Evolutionary conservation across 2,329 filamentous ascomycete genomes (phyloP), one percentile per base, ranked within the genome.

Genomic region (Ceratocystis destructans): DNA sequence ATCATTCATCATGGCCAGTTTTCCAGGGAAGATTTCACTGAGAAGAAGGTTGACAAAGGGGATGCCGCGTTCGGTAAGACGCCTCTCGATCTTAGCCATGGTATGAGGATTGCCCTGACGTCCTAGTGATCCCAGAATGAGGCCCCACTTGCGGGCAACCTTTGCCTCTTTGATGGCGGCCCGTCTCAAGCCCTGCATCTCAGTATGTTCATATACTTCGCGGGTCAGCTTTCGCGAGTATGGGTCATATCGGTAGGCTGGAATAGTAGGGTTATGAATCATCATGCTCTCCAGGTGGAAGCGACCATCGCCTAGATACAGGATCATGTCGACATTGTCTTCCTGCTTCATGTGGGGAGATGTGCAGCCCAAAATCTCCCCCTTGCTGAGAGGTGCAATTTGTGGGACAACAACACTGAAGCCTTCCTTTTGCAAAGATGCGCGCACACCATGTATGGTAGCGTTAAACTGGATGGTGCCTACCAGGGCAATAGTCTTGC

Each of bases 391-490:
- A 0, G 94, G 95, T 44, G 89, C 86, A 70, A 96, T 96, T 75
- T 99, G 94, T 0, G 94, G 94, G 41, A 97, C 87, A 28, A 96
- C 74, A 44, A 97, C 83, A 67, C 82, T 84, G 79, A 93, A 96
- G 17, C 94, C 94, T 15, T 90, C 89, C 55, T 83, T 85, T 71
- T 96, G 89, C 5, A 99, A 83, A 17, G 85, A 82, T 37, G 86
- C 82, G 69, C 86, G 85, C 15, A 96, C 85, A 17, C 89, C 90
- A 76, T 99, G 94, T 41, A 99, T 87, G 0, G 94, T 96, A 45
- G 92, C 90, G 76, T 99, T 99, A 81, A 99, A 99, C 75, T 99
- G 94, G 71, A 99, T 99, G 0, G 94, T 99, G 61, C 94, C 93
- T 17, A 99, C 93, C 71, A 96, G 83, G 4, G 94, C 94, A 67